Evolutionary conservation across 2,329 filamentous ascomycete species (phyloP), one percentile per base, ranked within the genome.

Genomic region (Hymenotorrendiella dingleyae): DNA sequence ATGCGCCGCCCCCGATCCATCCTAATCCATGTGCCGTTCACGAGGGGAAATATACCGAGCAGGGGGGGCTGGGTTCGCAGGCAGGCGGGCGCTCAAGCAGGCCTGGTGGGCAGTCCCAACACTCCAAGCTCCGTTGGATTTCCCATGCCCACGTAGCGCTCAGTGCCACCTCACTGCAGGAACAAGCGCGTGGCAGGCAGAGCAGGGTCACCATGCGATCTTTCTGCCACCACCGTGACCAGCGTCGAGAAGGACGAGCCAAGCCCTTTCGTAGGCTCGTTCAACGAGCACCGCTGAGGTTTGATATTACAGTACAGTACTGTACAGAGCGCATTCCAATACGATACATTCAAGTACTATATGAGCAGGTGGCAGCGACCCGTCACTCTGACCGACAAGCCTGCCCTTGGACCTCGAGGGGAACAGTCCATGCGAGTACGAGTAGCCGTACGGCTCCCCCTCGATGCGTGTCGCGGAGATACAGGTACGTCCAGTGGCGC

Each of bases 131-230:
- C 37, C 24, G 23, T 48, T 44, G 22, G 23, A 24, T 14, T 17
- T 24, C 4, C 23, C 20, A 27, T 32, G 26, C 23, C 24, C n/a
- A 6, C 29, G 40, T 42, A 33, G 36, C 46, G 45, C 47, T 48
- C 54, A 47, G 54, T 55, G 55, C 54, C 57, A 42, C 48, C 34
- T 20, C 36, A 37, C 53, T 57, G 55, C 56, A 59, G 55, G 53
- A 54, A 56, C 57, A 56, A 54, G 53, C 57, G 51, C 53, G 45
- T 38, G 34, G 34, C 16, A 23, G 35, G 43, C 46, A 43, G 42
- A 34, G 23, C 16, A 26, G 16, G 16, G 21, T 17, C 16, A 17
- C 9, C 22, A 42, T 43, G 36, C 41, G 22, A 20, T 20, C 5
- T 34, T 17, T 20, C 32, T n/a, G n/a, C n/a, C n/a, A n/a, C n/a